Evolutionary conservation across 768 basidiomycete species (phyloP), one percentile per base, ranked within the genome.

Genomic region (Thelephora ganbajun): DNA sequence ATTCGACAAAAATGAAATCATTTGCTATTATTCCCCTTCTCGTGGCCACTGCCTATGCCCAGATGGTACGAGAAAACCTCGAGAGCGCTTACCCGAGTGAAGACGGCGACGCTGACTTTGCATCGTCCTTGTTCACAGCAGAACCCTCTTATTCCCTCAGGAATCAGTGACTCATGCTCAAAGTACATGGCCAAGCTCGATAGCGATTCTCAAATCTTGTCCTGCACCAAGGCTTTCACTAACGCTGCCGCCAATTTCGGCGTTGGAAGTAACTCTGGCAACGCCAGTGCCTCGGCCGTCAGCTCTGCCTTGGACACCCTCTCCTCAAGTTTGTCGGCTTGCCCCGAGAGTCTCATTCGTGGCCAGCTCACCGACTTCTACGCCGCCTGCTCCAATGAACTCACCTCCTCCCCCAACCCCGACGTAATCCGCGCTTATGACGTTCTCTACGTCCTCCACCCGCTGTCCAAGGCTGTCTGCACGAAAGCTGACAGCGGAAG

Each of bases 351-450:
- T 35, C 58, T 69, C 49, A 61, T 97, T 58, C 74, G 81, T 47
- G 50, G 66, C 36, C 69, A 76, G 54, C 76, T 97, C 47, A 65
- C 75, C 46, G 49, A 67, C 6, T 96, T 97, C 66, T 80, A 80
- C 62, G 56, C 72, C 7, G 70, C 73, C 11, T 99, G 94, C 71
- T 49, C 66, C 1, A 49, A 58, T 16, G 94, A 98, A 67, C 67
- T 99, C 54, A 77, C 76, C 2, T 65, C 72, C 9, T 57, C 48
- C 43, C 58, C 66, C 43, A 74, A 72, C 52, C 1, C 41, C 0
- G 60, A 69, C 20, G 83, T 96, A 42, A 60, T 76, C 60, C 55
- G 63, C 22, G 63, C 74, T 1, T 99, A 98, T 66, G 93, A 97
- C 59, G 67, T 78, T 26, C 66, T 97, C 23, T 99, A 89, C 67